phyloP scores from a whole-genome alignment of 192 early-diverging fungal genomes.

The Podila horticola region DNA sequence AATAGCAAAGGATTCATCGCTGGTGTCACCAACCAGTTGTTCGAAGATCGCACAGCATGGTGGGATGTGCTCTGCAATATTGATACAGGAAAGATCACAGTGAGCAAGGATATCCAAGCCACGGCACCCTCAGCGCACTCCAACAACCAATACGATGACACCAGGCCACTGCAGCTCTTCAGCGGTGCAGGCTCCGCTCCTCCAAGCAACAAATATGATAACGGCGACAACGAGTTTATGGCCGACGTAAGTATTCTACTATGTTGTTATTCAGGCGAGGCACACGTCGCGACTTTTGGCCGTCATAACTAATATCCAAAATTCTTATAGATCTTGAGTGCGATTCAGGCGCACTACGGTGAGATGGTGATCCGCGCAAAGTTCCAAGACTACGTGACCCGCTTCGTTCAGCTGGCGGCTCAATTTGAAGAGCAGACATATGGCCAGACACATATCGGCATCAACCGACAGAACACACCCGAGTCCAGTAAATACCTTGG shows the following conservation, averaged over 20 bases:
- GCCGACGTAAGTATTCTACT: slow-evolving; percentile 51
- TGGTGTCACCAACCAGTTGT: slow-evolving; percentile 95
- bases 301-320: background rate
- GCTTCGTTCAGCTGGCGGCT: slow-evolving; percentile 83
- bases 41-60: slow-evolving; percentile 92
- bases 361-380: slow-evolving; percentile 90
- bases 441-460: slow-evolving; percentile 70
- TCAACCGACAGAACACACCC: slow-evolving; percentile 53
- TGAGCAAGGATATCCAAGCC: slow-evolving; percentile 75
- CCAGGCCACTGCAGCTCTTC: slow-evolving; percentile 25
- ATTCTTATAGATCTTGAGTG: slow-evolving; percentile 67
- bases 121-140: slow-evolving; percentile 4
- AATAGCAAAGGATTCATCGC: slow-evolving; percentile 89
- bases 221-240: slow-evolving; percentile 67
- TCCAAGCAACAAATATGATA: slow-evolving; percentile 52
- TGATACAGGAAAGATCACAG: slow-evolving; percentile 92
- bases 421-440: slow-evolving; percentile 79
- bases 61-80: slow-evolving; percentile 98
- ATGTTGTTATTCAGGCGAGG: too few relatives aligned
- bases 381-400: slow-evolving; percentile 86
- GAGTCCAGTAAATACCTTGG: slow-evolving; percentile 66
- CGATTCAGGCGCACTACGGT: slow-evolving; percentile 86
- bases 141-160: slow-evolving; percentile 27
- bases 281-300: background rate
- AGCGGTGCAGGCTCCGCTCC: slow-evolving; percentile 13